These are phyloP conservation scores for Magnaporthiopsis incrustans DNA, from an alignment of 2,329 filamentous ascomycete genomes.

Conservation along the genomic window DNA sequence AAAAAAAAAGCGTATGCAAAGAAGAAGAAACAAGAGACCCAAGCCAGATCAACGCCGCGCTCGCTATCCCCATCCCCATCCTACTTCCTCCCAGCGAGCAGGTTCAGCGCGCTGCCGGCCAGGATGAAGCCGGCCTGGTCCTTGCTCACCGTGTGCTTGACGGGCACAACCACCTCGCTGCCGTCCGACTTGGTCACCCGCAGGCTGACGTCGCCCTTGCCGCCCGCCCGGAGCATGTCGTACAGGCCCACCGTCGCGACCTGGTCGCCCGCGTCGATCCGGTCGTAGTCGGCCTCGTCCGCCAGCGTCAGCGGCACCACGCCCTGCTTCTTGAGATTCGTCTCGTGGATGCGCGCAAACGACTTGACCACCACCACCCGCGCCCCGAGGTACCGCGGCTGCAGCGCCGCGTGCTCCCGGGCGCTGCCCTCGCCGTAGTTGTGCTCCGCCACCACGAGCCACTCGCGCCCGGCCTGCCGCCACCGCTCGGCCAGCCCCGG, in stretches of 20 bases:
- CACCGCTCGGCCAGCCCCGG: conserved; percentile 80
- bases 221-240: conserved; percentile 69
- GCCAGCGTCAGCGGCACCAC: conserved; percentile 90
- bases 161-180: conserved; percentile 60
- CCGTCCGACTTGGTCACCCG: conserved; percentile 56
- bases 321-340: conserved; percentile 94
- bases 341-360: conserved; percentile 88
- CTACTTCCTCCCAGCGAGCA: conserved; percentile 56
- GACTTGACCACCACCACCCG: conserved; percentile 72
- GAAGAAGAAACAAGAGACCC: background rate
- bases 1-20: background rate
- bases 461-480: conserved; percentile 67
- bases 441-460: conserved; percentile 94
- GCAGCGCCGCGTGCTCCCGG: conserved; percentile 79
- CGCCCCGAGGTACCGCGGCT: conserved; percentile 77
- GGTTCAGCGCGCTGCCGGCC: conserved; percentile 86
- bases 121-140: conserved; percentile 91
- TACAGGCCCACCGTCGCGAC: conserved; percentile 77
- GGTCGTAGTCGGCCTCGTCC: conserved; percentile 81
- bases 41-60: background rate
- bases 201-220: conserved; percentile 68
- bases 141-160: conserved; percentile 80
- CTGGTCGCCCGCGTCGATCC: conserved; percentile 72
- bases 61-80: no score
- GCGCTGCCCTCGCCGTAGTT: conserved; percentile 87